phyloP scores from a whole-genome alignment of 306 rosid genomes.

The Datisca glomerata region DNA sequence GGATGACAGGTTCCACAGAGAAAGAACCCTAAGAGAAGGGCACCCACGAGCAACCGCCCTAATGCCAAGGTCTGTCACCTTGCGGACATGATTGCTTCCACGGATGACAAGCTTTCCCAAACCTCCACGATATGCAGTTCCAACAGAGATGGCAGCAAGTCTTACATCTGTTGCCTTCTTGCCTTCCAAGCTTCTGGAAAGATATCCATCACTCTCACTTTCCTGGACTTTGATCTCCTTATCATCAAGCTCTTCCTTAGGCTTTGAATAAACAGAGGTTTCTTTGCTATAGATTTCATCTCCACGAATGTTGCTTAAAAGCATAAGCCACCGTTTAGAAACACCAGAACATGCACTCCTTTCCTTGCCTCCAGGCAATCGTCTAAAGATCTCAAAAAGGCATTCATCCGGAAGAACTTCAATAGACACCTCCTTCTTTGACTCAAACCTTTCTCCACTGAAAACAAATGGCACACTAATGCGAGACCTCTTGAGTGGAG shows the following conservation, averaged over 20 bases:
- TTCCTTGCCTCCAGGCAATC: constrained; percentile 71
- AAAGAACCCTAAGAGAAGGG: constrained; percentile 62
- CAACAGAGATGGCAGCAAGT: constrained; percentile 84
- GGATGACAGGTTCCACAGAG: constrained; percentile 51
- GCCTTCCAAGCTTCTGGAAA: constrained; percentile 80
- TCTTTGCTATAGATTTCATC: constrained; percentile 35
- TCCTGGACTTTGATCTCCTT: constrained; percentile 34
- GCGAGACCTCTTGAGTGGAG: constrained; percentile 70
- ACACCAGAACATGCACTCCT: constrained; percentile 65
- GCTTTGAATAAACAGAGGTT: constrained; percentile 1
- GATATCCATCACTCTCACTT: constrained; percentile 54
- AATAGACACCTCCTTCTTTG: constrained; percentile 51
- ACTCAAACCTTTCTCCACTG: constrained; percentile 33
- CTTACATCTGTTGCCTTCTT: constrained; percentile 82
- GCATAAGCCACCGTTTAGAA: constrained; percentile 89
- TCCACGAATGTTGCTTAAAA: constrained; percentile 49
- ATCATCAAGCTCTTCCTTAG: constrained; percentile 12
- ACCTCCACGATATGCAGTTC: constrained; percentile 84
- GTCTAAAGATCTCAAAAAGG: constrained; percentile 82
- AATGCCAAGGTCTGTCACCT: constrained; percentile 59
- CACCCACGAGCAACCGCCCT: constrained; percentile 70
- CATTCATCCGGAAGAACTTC: constrained; percentile 86
- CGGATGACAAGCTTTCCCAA: constrained; percentile 67
- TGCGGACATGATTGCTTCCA: constrained; percentile 38
- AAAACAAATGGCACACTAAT: constrained; percentile 38